Evolutionary conservation across 2,329 filamentous ascomycete genomes (phyloP).

Genomic region (Phoma herbarum): DNA sequence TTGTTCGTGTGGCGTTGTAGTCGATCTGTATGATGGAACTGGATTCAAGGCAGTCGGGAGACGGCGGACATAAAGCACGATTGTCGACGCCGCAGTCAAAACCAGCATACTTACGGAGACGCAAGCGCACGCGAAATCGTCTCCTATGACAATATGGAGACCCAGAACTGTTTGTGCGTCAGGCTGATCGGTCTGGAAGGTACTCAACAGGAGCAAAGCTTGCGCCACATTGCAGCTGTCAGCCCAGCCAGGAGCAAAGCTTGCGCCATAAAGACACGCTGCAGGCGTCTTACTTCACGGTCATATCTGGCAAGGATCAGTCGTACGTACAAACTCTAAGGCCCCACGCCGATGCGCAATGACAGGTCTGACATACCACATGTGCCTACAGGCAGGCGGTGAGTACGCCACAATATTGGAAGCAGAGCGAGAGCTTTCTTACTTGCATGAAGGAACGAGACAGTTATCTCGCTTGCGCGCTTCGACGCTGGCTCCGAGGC

Average conservation of each 20-base stretch:
- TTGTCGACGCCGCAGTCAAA: neutral
- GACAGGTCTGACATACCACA: slow-evolving; percentile 18
- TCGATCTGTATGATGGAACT: neutral
- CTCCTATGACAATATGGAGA: too few relatives aligned
- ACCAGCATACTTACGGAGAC: neutral
- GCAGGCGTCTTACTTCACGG: slow-evolving; percentile 6
- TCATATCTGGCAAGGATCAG: slow-evolving; percentile 5
- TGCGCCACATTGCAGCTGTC: slow-evolving; percentile 6
- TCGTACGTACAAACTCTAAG: neutral
- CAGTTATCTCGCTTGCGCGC: slow-evolving; percentile 9
- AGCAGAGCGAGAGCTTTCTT: slow-evolving; percentile 18
- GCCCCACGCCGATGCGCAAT: neutral
- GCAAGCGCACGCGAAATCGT: neutral
- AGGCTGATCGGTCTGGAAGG: slow-evolving; percentile 1
- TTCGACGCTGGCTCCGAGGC: slow-evolving; percentile 1
- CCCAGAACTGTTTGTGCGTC: neutral
- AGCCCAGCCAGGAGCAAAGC: neutral
- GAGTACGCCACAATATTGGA: slow-evolving; percentile 41
- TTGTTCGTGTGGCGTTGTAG: slow-evolving; percentile 2
- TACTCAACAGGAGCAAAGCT: neutral
- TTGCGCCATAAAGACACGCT: slow-evolving; percentile 3
- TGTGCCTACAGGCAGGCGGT: slow-evolving; percentile 11
- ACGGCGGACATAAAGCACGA: neutral
- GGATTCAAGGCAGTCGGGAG: neutral
- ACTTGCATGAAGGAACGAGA: slow-evolving; percentile 25